These are phyloP conservation scores for Orbilia brochopaga DNA, from an alignment of 2,329 filamentous ascomycete genomes.

Conservation along the genomic window DNA sequence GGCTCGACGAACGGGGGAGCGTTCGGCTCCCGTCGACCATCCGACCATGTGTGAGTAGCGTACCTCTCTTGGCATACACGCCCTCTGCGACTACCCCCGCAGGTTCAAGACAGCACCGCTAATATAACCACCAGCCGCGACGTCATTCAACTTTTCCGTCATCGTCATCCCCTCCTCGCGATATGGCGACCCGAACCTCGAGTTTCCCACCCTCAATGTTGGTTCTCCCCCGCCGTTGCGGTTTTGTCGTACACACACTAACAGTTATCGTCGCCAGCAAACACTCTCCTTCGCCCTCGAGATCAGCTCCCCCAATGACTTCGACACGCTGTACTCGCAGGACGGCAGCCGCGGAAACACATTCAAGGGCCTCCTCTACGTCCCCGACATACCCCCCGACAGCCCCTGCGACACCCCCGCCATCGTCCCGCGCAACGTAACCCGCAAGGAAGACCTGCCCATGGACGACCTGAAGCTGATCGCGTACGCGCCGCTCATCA, in stretches of 20 bases:
- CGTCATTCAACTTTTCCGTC: constrained; percentile 47
- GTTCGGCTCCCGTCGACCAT: constrained; percentile 21
- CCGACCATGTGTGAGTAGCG: constrained; percentile 31
- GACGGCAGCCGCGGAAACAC: constrained; percentile 32
- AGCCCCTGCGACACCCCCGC: constrained; percentile 69
- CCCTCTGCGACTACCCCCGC: no score
- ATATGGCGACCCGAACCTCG: constrained; percentile 21
- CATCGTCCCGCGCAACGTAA: constrained; percentile 78
- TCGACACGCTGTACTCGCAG: constrained; percentile 45
- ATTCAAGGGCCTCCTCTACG: constrained; percentile 74
- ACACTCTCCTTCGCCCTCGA: constrained; percentile 47
- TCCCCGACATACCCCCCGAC: constrained; percentile 70
- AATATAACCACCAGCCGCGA: constrained; percentile 26
- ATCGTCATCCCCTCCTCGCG: constrained; percentile 41
- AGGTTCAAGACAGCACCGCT: background rate
- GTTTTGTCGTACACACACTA: background rate
- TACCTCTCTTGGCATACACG: constrained; percentile 22
- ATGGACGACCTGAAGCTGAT: constrained; percentile 74
- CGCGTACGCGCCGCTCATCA: constrained; percentile 86
- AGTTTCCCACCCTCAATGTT: constrained; percentile 46
- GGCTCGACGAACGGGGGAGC: constrained; percentile 12
- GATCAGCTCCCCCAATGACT: constrained; percentile 39
- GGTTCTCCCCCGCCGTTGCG: constrained; percentile 8
- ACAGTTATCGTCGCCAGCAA: constrained; percentile 18
- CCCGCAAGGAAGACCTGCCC: constrained; percentile 72